phyloP scores from a whole-genome alignment of 208 protist species.

The Trypanosoma congolense region DNA sequence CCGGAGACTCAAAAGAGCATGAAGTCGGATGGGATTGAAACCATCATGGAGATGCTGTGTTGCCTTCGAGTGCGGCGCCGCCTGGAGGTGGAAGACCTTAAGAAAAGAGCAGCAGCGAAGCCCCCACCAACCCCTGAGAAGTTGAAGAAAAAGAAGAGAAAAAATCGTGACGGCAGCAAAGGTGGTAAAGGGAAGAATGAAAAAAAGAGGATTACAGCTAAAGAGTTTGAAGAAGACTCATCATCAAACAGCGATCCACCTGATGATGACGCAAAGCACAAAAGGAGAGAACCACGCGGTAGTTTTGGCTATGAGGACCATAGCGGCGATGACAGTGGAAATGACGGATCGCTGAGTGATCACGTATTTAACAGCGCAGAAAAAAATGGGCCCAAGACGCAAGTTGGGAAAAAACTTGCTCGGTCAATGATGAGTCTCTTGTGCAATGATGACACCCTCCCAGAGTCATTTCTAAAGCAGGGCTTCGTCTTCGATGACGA shows the following conservation, averaged over 20 bases:
- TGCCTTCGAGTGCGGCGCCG: constrained; percentile 70
- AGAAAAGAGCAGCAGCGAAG: constrained; percentile 25
- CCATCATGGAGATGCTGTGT: constrained; percentile 91
- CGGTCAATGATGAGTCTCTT: constrained; percentile 39
- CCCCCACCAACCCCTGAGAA: constrained; percentile 48
- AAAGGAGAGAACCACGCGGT: constrained; percentile 6
- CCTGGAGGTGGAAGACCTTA: constrained; percentile 39
- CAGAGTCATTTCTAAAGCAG: constrained; percentile 46
- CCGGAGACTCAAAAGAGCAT: constrained; percentile 38
- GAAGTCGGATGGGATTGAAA: constrained; percentile 75
- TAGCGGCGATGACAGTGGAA: constrained; percentile 7
- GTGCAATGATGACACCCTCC: constrained; percentile 28
- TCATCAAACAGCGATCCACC: neutral
- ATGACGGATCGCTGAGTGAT: neutral
- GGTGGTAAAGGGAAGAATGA: constrained; percentile 21
- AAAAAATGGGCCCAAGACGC: neutral
- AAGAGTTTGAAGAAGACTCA: constrained; percentile 6
- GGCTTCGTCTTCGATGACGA: constrained; percentile 65
- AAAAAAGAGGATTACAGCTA: constrained; percentile 9
- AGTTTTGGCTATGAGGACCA: constrained; percentile 1
- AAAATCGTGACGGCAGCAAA: constrained; percentile 7
- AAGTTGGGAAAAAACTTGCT: constrained; percentile 25
- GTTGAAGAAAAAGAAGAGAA: constrained; percentile 30
- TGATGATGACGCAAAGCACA: constrained; percentile 11
- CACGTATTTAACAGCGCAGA: neutral